Conservation (phyloP, 345 rosid species). For the Populus deltoides region DNA sequence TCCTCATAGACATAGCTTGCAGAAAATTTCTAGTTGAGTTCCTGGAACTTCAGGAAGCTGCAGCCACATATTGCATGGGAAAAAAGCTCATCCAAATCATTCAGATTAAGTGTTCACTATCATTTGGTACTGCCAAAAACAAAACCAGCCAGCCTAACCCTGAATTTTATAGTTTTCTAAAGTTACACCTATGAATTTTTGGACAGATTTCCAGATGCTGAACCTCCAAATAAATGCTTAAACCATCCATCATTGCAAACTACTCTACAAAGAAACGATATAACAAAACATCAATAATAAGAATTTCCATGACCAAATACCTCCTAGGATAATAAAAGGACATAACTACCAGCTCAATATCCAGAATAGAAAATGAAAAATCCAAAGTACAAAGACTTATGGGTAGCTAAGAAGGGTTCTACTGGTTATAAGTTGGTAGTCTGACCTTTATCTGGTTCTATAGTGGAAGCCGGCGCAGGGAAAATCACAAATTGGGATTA, state of each 20-base stretch:
- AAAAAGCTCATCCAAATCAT: neutral
- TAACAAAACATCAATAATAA: neutral
- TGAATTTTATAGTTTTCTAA: neutral
- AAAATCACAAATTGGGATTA: neutral
- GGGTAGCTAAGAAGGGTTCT: neutral
- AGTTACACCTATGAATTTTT: neutral
- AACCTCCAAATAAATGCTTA: neutral
- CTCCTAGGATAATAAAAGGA: neutral
- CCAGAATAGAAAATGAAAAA: no score
- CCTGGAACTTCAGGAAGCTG: neutral
- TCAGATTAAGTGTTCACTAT: neutral
- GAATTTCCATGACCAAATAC: neutral
- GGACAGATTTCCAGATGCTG: neutral
- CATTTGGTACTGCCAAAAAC: neutral
- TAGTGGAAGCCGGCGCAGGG: neutral
- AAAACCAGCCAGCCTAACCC: neutral
- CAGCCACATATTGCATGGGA: neutral
- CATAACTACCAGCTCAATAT: no score
- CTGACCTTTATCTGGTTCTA: neutral
- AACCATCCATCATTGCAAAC: neutral
- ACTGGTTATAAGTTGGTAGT: neutral
- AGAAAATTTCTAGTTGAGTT: neutral
- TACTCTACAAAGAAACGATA: neutral
- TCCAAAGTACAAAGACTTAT: no score
- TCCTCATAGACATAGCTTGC: neutral